phyloP scores from a whole-genome alignment of 1,284 basidiomycete genomes.

The Ustilago loliicola region DNA sequence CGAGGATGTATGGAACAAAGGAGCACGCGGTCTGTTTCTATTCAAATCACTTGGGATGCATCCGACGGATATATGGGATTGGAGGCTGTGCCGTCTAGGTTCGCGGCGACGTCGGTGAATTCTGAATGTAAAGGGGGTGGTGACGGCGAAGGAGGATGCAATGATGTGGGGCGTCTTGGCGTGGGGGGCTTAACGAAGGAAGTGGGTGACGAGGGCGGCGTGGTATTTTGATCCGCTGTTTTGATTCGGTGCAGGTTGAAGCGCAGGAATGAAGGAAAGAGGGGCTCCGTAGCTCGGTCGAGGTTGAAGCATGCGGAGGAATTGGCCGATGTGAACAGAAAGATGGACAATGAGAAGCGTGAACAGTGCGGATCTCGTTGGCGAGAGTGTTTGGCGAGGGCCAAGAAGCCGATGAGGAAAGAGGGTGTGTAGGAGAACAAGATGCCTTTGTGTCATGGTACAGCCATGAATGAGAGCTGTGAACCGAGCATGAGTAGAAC shows the following conservation, averaged over 20 bases:
- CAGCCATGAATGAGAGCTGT: background rate
- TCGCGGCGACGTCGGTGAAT: background rate
- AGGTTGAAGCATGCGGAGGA: background rate
- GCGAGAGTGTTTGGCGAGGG: constrained; percentile 7
- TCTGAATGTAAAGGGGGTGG: background rate
- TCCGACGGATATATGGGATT: background rate
- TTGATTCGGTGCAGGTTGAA: background rate
- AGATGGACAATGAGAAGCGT: background rate
- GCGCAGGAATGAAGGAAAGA: constrained; percentile 1
- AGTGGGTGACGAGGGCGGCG: background rate
- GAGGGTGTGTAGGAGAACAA: background rate
- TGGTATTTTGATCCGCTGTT: constrained; percentile 1
- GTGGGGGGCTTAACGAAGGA: background rate
- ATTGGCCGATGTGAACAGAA: constrained; percentile 11
- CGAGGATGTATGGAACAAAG: constrained; percentile 9
- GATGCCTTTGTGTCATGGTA: background rate
- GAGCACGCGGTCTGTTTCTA: constrained; percentile 28
- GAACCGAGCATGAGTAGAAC: constrained; percentile 6
- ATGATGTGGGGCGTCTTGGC: background rate
- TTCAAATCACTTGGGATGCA: constrained; percentile 5
- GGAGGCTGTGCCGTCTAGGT: background rate
- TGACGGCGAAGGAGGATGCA: background rate
- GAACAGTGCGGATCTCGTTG: background rate
- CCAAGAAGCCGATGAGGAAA: background rate
- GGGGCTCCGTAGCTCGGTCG: constrained; percentile 9